A percentile compares a stretch with the other conserved stretches of the same genome.
Conservation (phyloP, 805 yeast genomes). For the Candida easanensis region DNA sequence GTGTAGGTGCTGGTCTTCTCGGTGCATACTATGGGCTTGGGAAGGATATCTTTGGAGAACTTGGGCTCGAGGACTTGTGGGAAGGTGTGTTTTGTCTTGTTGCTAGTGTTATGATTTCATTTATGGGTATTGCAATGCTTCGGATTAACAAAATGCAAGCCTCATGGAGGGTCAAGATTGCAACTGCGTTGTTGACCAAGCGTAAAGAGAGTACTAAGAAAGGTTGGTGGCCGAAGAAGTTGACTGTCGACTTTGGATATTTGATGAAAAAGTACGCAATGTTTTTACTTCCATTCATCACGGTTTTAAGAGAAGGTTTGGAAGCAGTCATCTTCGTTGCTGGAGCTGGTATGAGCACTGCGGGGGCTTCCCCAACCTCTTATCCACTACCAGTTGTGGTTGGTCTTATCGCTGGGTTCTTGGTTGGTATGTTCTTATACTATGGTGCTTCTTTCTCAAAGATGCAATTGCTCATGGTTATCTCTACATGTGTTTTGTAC, state of each 20-base stretch:
- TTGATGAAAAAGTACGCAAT: conserved; percentile 73
- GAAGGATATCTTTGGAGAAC: conserved; percentile 76
- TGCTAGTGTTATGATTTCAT: conserved; percentile 83
- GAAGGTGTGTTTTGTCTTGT: conserved; percentile 92
- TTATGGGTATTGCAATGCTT: conserved; percentile 96
- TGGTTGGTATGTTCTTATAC: conserved; percentile 70
- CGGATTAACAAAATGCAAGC: conserved; percentile 94
- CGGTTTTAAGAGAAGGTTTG: conserved; percentile 93
- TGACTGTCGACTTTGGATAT: conserved; percentile 48
- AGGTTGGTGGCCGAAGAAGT: neutral
- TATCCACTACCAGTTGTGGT: conserved; percentile 90
- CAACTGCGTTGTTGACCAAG: conserved; percentile 67
- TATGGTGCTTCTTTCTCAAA: conserved; percentile 79
- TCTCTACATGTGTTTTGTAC: conserved; percentile 86
- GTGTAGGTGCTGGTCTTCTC: conserved; percentile 88
- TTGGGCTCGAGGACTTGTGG: conserved; percentile 97
- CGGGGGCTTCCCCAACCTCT: conserved; percentile 55
- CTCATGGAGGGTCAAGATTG: conserved; percentile 95
- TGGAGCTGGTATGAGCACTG: conserved; percentile 78
- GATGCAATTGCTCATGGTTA: conserved; percentile 81
- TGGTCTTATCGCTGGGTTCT: conserved; percentile 78
- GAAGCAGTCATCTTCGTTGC: conserved; percentile 96
- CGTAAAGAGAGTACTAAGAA: conserved; percentile 33
- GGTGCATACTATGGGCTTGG: conserved; percentile 86
- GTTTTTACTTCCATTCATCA: conserved; percentile 87